Evolutionary conservation across 192 early-diverging fungal genomes (phyloP).

Genomic region (Fimicolochytrium jonesii): DNA sequence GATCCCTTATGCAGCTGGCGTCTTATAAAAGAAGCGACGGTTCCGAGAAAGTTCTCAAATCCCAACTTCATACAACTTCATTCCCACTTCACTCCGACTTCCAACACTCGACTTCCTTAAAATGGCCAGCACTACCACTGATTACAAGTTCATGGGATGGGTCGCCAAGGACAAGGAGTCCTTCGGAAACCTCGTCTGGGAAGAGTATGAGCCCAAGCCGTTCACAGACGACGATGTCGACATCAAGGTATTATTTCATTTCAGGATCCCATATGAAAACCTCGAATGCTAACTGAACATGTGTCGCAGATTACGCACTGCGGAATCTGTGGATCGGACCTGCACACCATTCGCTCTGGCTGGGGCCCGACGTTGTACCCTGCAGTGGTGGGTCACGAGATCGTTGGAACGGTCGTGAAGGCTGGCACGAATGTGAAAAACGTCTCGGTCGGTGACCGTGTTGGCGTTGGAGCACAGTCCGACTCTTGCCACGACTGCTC

Average conservation of each 20-base stretch:
- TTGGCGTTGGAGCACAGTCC: slow-evolving; percentile 35
- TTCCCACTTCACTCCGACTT: too few relatives aligned
- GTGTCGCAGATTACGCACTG: slow-evolving; percentile 64
- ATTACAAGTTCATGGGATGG: slow-evolving; percentile 27
- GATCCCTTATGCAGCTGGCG: too few relatives aligned
- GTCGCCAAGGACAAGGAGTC: slow-evolving; percentile 26
- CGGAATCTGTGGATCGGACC: slow-evolving; percentile 55
- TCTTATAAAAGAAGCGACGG: too few relatives aligned
- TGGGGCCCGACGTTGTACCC: slow-evolving; percentile 45
- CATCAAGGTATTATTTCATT: slow-evolving; percentile 73
- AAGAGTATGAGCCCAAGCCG: slow-evolving; percentile 18
- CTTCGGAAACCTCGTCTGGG: slow-evolving; percentile 19
- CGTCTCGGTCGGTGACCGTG: slow-evolving; percentile 27
- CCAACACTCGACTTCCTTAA: too few relatives aligned
- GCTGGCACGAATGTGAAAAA: not conserved
- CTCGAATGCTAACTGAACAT: too few relatives aligned
- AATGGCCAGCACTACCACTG: slow-evolving; percentile 8
- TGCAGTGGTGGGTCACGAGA: slow-evolving; percentile 35
- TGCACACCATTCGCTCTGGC: slow-evolving; percentile 28
- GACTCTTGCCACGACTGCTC: slow-evolving; percentile 29
- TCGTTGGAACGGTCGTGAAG: slow-evolving; percentile 33
- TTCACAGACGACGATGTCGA: slow-evolving; percentile 49
- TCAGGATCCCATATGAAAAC: too few relatives aligned
- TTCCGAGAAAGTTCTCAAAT: too few relatives aligned
- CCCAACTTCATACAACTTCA: too few relatives aligned